Base-by-base conservation (phyloP, 345 rosid genomes). In the Citrus glauca region DNA sequence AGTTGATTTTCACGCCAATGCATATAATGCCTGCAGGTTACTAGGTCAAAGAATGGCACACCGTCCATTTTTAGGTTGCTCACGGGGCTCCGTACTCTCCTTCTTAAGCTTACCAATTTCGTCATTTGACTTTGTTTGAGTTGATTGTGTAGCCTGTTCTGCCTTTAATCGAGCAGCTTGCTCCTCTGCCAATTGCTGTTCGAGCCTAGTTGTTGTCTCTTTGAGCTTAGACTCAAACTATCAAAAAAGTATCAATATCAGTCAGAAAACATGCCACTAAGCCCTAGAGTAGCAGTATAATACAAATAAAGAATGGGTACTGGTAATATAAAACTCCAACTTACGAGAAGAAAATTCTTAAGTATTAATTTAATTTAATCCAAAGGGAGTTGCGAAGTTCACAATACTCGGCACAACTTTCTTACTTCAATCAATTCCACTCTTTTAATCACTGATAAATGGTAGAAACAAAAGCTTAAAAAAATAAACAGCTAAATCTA, bases 91-190 rank as follows among this genome's bases (percentile, higher is more conserved):
- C 33, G 5, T 5, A 32, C 5, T 32, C 33, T 32, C 33, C 33
- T 32, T 32, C 5, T 32, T 32, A 32, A 32, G 33, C 33, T 32
- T 32, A 32, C 33, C 33, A 37, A 95, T 93, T 83, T 91, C 96
- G 61, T 92, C 94, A 25, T 86, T 85, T 3, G 98, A 91, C 78
- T 84, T 87, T 80, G 65, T 82, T 81, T 93, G 94, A 73, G 84
- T 93, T 57, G 74, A 38, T 1, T 79, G 88, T 1, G 91, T 92
- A 30, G 33, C 80, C 90, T 87, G 85, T 72, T 95, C 94, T 11
- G 97, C 91, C 76, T 77, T 88, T 66, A 88, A 82, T 74, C 97
- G 83, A 9, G 95, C 94, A 4, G 93, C 94, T 80, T 92, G 94
- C 83, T 95, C 98, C 78, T 87, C 95, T 2, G 90, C 90, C 67